Conservation (phyloP, 257 asterid genomes). For the Eustoma russellianum region DNA sequence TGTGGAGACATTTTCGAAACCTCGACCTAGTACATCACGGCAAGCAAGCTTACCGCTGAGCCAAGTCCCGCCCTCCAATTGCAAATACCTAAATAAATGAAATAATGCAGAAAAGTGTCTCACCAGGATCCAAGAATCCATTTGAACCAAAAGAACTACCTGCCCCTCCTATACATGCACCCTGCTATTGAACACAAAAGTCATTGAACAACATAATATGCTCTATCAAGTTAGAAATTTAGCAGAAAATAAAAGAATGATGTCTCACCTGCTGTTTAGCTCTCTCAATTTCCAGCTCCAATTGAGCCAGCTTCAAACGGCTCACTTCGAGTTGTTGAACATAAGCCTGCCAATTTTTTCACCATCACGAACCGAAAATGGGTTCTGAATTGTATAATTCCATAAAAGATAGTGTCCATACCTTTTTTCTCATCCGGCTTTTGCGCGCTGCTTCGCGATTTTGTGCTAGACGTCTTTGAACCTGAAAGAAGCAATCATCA, state of each 20-base stretch:
- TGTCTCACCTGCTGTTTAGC: slow-evolving; percentile 59
- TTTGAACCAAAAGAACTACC: slow-evolving; percentile 36
- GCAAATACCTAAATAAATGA: not conserved
- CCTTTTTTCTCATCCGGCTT: slow-evolving; percentile 93
- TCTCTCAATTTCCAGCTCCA: slow-evolving; percentile 80
- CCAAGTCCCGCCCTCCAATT: not conserved
- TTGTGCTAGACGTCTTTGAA: slow-evolving; percentile 74
- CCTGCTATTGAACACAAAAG: slow-evolving; percentile 26
- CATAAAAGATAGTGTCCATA: slow-evolving; percentile 1
- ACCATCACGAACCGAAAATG: not conserved
- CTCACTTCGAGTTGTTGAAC: slow-evolving; percentile 84
- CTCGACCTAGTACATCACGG: too few relatives aligned
- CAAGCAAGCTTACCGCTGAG: not conserved
- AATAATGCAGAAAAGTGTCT: not conserved
- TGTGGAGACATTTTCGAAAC: too few relatives aligned
- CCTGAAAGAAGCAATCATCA: slow-evolving; percentile 25
- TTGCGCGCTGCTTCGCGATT: slow-evolving; percentile 94
- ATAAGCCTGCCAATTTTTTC: slow-evolving; percentile 45
- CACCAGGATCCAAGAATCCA: slow-evolving; percentile 53
- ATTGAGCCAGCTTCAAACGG: slow-evolving; percentile 81
- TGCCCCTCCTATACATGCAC: slow-evolving; percentile 43
- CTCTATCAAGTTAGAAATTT: not conserved
- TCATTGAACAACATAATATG: not conserved
- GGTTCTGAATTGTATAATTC: not conserved
- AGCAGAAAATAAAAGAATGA: not conserved